phyloP scores from a whole-genome alignment of 108 stramenopile genomes.

The Mediolabrus comicus region DNA sequence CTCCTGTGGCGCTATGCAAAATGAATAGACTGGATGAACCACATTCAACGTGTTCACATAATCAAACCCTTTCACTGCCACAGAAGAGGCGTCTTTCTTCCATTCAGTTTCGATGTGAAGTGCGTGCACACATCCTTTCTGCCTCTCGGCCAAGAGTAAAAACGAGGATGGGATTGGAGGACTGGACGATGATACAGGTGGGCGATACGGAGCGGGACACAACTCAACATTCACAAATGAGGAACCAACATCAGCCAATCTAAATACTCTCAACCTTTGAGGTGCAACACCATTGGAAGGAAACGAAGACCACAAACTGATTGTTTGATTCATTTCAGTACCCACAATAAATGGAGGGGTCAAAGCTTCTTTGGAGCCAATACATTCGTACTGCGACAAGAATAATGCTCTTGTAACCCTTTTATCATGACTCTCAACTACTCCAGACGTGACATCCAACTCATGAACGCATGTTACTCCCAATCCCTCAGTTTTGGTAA shows the following conservation, averaged over 20 bases:
- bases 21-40: conserved; percentile 67
- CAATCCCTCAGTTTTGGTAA: conserved; percentile 14
- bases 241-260: conserved; percentile 28
- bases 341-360: conserved; percentile 77
- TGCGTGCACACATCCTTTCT: conserved; percentile 51
- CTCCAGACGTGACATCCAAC: conserved; percentile 1
- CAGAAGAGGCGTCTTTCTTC: conserved; percentile 32
- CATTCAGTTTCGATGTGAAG: conserved; percentile 59
- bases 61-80: conserved; percentile 56
- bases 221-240: conserved; percentile 53
- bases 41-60: conserved; percentile 73
- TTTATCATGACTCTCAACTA: not conserved
- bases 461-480: not conserved
- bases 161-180: conserved; percentile 58
- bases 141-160: conserved; percentile 62
- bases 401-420: conserved; percentile 33
- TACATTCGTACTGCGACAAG: conserved; percentile 64
- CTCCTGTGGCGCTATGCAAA: conserved; percentile 37
- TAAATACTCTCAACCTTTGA: conserved; percentile 51
- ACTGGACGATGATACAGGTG: conserved; percentile 31
- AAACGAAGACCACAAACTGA: conserved; percentile 79
- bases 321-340: conserved; percentile 46
- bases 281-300: conserved; percentile 20
- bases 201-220: conserved; percentile 50
- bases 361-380: conserved; percentile 10